Conservation (phyloP, 345 rosid genomes). For the Salix brachista region DNA sequence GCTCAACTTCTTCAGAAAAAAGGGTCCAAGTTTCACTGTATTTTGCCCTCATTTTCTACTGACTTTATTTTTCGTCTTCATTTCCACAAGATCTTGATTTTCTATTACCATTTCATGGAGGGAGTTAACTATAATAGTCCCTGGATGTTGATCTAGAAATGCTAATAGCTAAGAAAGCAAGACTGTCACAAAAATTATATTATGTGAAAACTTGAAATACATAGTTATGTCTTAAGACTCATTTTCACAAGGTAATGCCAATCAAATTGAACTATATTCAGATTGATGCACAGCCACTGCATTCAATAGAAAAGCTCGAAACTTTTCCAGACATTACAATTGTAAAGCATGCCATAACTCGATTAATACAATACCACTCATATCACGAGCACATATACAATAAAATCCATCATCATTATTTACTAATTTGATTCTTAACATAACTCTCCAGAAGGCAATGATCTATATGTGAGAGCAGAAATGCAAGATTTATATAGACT, state of each 20-base stretch:
- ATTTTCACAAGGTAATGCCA: neutral
- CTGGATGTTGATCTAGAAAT: neutral
- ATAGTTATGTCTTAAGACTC: neutral
- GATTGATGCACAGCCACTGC: neutral
- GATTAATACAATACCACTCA: neutral
- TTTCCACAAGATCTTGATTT: neutral
- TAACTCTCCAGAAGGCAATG: neutral
- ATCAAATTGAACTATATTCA: neutral
- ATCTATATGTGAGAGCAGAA: neutral
- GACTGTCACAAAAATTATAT: neutral
- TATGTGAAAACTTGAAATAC: neutral
- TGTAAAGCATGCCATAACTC: neutral
- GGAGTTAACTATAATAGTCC: neutral
- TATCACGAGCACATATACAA: too few relatives aligned
- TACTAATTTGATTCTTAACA: neutral
- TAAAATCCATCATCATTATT: neutral
- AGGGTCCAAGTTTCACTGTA: too few relatives aligned
- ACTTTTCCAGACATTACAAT: neutral
- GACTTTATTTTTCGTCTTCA: neutral
- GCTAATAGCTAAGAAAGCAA: neutral
- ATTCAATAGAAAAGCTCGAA: neutral
- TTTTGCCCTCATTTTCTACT: neutral
- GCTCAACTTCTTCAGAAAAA: too few relatives aligned
- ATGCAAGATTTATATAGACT: too few relatives aligned
- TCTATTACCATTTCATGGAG: neutral